Evolutionary conservation across 495 filamentous ascomycete genomes (phyloP), one percentile per base, ranked within the genome.

Genomic region (Tuber microsphaerosporum): DNA sequence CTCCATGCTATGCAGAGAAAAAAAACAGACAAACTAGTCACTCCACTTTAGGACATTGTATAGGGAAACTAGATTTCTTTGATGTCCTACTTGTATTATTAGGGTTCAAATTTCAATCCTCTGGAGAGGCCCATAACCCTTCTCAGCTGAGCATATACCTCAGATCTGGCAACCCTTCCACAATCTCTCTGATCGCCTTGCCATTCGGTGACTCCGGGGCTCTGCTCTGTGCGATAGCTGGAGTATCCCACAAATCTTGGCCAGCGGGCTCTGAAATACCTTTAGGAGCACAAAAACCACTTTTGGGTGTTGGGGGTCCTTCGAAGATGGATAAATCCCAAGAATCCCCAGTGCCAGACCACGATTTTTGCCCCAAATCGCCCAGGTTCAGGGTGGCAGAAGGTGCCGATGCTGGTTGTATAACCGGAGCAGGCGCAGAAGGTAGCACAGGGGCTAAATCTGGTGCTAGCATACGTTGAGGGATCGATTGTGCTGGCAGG

Each of bases 101-200:
- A 65, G 26, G 26, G 26, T 65, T 65, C 34, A 14, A 8, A 34
- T 34, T 17, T 7, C 0, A 65, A 65, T 17, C 31, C 12, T 34
- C 26, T 2, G 3, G 56, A 65, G 4, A 10, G 26, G 5, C 56
- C 26, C 26, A 17, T 65, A 14, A 31, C 56, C 56, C 26, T 34
- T 10, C 26, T 34, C 2, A 65, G 56, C 56, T 26, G 16, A 85
- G 79, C 84, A 85, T 85, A 80, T 85, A 85, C 42, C 80, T 73
- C 73, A 84, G 70, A 81, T 85, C 83, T 14, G 84, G 84, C 41
- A 85, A 73, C 31, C 82, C 82, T 10, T 74, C 74, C 34, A 85
- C 71, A 71, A 85, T 83, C 22, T 73, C 45, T n/a, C 73, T 74
- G 17, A 84, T 70, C 20, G 78, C 73, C 61, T 82, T 79, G 69